phyloP scores from a whole-genome alignment of 1,139 yeast species.

The Diutina pseudorugosa region DNA sequence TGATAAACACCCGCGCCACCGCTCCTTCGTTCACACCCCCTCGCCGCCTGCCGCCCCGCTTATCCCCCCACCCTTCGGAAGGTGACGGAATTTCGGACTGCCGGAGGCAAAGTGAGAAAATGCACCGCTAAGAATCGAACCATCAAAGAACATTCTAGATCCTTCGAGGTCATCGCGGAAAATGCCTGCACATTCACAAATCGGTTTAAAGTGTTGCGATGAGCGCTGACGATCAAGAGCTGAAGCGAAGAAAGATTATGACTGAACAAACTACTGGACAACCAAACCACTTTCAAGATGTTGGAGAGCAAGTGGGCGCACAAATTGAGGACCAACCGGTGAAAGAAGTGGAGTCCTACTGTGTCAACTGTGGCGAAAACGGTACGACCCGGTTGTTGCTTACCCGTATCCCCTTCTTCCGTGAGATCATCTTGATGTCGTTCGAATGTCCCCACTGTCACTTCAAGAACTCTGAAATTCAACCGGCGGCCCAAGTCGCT shows the following conservation, averaged over 20 bases:
- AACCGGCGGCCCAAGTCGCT: conserved; percentile 83
- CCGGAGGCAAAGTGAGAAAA: not conserved
- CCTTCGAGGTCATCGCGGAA: not conserved
- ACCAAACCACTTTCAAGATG: not conserved
- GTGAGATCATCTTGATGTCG: conserved; percentile 89
- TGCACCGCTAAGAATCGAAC: not conserved
- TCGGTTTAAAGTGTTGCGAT: not conserved
- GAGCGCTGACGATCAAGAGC: not conserved
- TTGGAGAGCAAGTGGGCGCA: conserved; percentile 9
- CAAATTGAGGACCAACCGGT: conserved; percentile 95
- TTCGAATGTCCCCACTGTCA: conserved; percentile 95
- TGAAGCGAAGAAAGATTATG: conserved; percentile 1
- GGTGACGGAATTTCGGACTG: not conserved
- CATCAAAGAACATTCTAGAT: not conserved
- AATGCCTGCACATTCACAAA: not conserved
- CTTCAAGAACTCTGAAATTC: conserved; percentile 82
- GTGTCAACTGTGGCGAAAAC: conserved; percentile 87
- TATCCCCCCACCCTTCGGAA: not conserved
- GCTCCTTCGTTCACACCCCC: not conserved
- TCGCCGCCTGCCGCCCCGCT: not conserved
- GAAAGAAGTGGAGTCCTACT: conserved; percentile 85
- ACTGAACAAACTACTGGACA: not conserved
- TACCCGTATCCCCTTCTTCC: conserved; percentile 83
- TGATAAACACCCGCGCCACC: not conserved
- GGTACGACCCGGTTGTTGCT: conserved; percentile 77